A percentile compares a stretch with the other conserved stretches of the same genome.
These are phyloP conservation scores for Paracamarosporium sp. DNA, from an alignment of 2,329 filamentous ascomycete species.

Conservation along the genomic window DNA sequence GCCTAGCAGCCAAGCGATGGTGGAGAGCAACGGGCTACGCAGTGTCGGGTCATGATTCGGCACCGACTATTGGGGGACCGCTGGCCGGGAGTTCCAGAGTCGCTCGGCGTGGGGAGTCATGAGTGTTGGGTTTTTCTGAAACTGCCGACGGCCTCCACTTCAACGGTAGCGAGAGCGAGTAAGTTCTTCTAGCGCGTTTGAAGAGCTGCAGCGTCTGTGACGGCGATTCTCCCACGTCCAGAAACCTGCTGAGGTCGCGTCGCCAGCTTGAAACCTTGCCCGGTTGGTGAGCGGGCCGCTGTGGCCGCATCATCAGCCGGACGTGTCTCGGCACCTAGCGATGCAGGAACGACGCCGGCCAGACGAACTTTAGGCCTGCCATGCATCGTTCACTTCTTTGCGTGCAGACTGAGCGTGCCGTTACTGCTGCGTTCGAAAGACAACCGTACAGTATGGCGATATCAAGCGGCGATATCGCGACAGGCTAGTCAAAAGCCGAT, in stretches of 20 bases:
- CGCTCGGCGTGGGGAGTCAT: background rate
- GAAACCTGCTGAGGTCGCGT: no score
- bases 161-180: conserved; percentile 1
- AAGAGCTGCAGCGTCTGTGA: background rate
- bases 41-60: background rate
- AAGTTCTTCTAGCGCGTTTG: conserved; percentile 5
- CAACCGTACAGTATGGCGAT: background rate
- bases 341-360: background rate
- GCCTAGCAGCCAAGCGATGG: background rate
- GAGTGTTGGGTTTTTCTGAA: background rate
- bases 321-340: background rate
- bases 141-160: background rate
- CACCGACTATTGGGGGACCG: background rate
- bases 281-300: background rate
- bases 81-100: background rate
- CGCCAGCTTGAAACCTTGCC: background rate
- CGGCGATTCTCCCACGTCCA: background rate
- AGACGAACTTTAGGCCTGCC: background rate
- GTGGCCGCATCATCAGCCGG: background rate
- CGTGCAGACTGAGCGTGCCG: background rate
- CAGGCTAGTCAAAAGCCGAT: background rate
- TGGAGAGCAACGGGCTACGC: background rate
- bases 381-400: no score
- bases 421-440: background rate
- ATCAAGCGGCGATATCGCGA: conserved; percentile 1